Base-by-base conservation (phyloP, 768 basidiomycete species). In the Naematelia encephala region DNA sequence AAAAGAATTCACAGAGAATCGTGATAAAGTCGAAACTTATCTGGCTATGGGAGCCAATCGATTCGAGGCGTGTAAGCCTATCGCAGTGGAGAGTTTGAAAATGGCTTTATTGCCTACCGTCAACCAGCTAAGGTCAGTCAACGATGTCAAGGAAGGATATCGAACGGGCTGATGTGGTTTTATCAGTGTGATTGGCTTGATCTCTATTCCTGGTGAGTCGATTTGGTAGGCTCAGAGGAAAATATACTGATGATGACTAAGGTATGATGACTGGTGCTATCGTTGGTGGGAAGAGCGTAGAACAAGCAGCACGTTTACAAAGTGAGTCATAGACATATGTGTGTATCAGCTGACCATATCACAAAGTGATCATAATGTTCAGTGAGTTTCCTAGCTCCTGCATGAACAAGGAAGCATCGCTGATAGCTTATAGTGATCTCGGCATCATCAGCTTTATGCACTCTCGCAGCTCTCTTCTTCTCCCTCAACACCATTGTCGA, bases 241-340 rank as follows among this genome's bases (percentile, higher is more conserved):
- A 43, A 43, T 27, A 28, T 22, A 26, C 25, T 51, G 34, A 63
- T 23, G 25, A 19, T 13, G n/a, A n/a, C n/a, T n/a, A 48, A 66
- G 89, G 90, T 2, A 91, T 90, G 89, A 90, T 92, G 88, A 90
- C 88, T 0, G 91, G 91, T 64, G 89, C 91, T 3, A 87, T 93
- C 60, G 84, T 92, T 12, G 91, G 89, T 12, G 91, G 90, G 0
- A 84, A 88, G 11, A 86, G 86, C 27, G 88, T 92, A 43, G 82
- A 89, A 19, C 89, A 90, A 76, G 91, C 91, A 0, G 89, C 89
- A 1, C 84, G 85, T 52, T 79, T 92, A 14, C 91, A 92, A 67
- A 91, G 78, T 80, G 65, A 64, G 77, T 63, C 19, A 8, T 4
- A 56, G 39, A 39, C 19, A 27, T 16, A 4, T 16, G n/a, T 50